Evolutionary conservation across 768 basidiomycete species (phyloP).

Genomic region (Termitomyces sp.): DNA sequence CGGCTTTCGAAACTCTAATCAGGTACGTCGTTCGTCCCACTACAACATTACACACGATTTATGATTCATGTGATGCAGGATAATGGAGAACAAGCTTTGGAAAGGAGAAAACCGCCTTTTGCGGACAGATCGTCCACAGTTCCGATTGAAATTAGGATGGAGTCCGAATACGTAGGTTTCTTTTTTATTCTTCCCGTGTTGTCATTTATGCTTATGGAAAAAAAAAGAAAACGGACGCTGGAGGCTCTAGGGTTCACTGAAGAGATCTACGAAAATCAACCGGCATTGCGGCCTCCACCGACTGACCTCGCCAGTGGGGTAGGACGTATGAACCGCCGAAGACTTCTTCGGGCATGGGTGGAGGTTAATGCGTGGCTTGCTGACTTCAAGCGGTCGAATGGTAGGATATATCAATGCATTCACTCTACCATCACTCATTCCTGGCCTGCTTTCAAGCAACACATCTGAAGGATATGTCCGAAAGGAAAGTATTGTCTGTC

Average conservation of each 20-base stretch:
- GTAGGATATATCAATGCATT: slow-evolving; percentile 25
- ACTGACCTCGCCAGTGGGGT: slow-evolving; percentile 43
- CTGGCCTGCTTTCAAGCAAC: slow-evolving; percentile 29
- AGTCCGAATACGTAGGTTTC: slow-evolving; percentile 18
- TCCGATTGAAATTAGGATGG: slow-evolving; percentile 10
- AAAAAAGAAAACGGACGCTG: slow-evolving; percentile 40
- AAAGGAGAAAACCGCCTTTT: slow-evolving; percentile 45
- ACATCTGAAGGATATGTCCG: slow-evolving; percentile 39
- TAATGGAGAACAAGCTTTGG: slow-evolving; percentile 77
- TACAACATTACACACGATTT: neutral
- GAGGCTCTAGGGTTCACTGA: slow-evolving; percentile 40
- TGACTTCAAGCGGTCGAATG: slow-evolving; percentile 48
- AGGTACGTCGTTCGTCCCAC: slow-evolving; percentile 38
- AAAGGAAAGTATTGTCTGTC: slow-evolving; percentile 40
- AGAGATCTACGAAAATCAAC: slow-evolving; percentile 34
- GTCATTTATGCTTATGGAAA: slow-evolving; percentile 23
- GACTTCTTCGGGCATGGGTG: slow-evolving; percentile 77
- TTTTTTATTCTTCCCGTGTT: slow-evolving; percentile 40
- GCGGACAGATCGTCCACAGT: slow-evolving; percentile 7
- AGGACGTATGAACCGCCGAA: slow-evolving; percentile 52
- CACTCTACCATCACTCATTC: slow-evolving; percentile 1
- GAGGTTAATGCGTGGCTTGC: slow-evolving; percentile 67
- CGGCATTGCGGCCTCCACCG: slow-evolving; percentile 49
- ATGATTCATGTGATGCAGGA: slow-evolving; percentile 35
- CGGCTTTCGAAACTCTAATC: slow-evolving; percentile 63